These are phyloP conservation scores for Esteya vermicola DNA, from an alignment of 2,329 filamentous ascomycete species.

Conservation along the genomic window DNA sequence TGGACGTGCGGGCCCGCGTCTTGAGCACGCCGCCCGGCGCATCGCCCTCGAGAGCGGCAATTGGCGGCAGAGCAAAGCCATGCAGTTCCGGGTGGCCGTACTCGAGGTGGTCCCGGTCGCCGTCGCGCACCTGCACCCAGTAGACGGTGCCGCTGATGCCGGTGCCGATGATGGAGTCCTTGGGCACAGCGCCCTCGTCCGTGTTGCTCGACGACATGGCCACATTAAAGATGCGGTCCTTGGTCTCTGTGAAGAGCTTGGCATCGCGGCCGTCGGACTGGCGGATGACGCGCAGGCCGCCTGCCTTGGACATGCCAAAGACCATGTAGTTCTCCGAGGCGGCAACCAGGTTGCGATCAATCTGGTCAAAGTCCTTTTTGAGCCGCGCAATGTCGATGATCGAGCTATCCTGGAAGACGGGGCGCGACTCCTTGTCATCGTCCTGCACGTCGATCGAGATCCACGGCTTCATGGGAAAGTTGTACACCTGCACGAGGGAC, in stretches of 20 bases:
- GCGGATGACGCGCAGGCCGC: slow-evolving; percentile 81
- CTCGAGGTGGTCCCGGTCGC: slow-evolving; percentile 65
- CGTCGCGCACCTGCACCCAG: slow-evolving; percentile 71
- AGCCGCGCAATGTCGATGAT: slow-evolving; percentile 87
- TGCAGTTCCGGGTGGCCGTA: slow-evolving; percentile 68
- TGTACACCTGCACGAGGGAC: slow-evolving; percentile 65
- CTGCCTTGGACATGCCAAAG: slow-evolving; percentile 87
- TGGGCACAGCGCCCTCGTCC: slow-evolving; percentile 39
- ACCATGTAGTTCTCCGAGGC: slow-evolving; percentile 85
- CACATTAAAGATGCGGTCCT: slow-evolving; percentile 92
- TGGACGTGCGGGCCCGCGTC: slow-evolving; percentile 84
- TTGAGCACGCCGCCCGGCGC: slow-evolving; percentile 85
- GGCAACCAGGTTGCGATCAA: slow-evolving; percentile 83
- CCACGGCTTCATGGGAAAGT: slow-evolving; percentile 94
- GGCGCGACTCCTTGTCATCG: slow-evolving; percentile 37
- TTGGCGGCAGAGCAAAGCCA: slow-evolving; percentile 79
- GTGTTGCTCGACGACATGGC: slow-evolving; percentile 58
- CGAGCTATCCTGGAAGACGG: slow-evolving; percentile 59
- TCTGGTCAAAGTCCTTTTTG: slow-evolving; percentile 96
- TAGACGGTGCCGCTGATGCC: slow-evolving; percentile 95
- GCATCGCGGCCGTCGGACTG: slow-evolving; percentile 88
- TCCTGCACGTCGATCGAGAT: slow-evolving; percentile 69
- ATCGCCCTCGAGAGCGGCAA: slow-evolving; percentile 75
- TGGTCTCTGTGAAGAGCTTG: slow-evolving; percentile 80
- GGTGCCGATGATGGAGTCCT: slow-evolving; percentile 79